Percentiles rank a stretch among this genome's conserved stretches.
Evolutionary conservation across 805 yeast species (phyloP).

Genomic region (Metschnikowia amazonensis): DNA sequence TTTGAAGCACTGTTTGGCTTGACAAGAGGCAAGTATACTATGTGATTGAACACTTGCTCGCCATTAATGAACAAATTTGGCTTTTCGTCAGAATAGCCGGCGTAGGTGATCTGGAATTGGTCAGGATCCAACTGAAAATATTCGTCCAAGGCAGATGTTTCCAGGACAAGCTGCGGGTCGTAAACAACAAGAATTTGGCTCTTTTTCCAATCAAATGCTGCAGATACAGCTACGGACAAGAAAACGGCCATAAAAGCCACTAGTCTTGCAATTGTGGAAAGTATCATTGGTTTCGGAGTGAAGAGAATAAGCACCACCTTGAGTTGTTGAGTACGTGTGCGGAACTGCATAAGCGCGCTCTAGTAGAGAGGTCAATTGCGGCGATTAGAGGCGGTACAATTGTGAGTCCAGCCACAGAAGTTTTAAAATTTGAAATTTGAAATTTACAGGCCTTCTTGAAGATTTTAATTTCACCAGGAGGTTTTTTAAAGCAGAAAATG

Average conservation of each 20-base stretch:
- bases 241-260: conserved; percentile 13
- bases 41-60: conserved; percentile 25
- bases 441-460: too few relatives aligned
- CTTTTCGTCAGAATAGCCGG: conserved; percentile 22
- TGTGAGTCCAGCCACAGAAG: neutral
- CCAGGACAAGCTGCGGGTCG: conserved; percentile 24
- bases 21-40: conserved; percentile 34
- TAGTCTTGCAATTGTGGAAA: conserved; percentile 14
- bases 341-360: conserved; percentile 13
- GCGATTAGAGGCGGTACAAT: neutral
- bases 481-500: too few relatives aligned
- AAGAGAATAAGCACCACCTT: neutral
- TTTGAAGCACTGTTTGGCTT: conserved; percentile 33
- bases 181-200: conserved; percentile 30
- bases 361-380: neutral
- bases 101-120: conserved; percentile 17
- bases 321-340: conserved; percentile 18
- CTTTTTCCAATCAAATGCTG: conserved; percentile 6
- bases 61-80: conserved; percentile 24
- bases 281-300: conserved; percentile 10
- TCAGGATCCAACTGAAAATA: conserved; percentile 11
- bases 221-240: conserved; percentile 9
- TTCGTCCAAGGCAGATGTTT: conserved; percentile 9
- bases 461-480: too few relatives aligned
- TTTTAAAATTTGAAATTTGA: too few relatives aligned